Evolutionary conservation across 2,329 filamentous ascomycete genomes (phyloP).

Genomic region (Microcyclosporella mali): DNA sequence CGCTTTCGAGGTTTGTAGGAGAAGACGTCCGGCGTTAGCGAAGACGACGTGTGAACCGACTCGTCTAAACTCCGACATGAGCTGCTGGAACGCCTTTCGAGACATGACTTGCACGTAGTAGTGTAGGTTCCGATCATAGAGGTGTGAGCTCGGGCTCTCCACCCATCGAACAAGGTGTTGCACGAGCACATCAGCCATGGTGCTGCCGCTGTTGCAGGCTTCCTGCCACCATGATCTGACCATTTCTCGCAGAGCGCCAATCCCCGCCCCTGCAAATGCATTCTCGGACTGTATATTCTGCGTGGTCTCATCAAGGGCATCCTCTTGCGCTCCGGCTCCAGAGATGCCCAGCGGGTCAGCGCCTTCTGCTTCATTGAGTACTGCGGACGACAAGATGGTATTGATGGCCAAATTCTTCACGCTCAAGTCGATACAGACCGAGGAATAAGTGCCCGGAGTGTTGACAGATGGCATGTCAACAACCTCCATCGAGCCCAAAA

Average conservation of each 20-base stretch:
- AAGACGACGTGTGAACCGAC: slow-evolving; percentile 96
- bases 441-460: slow-evolving; percentile 86
- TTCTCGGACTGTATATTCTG: slow-evolving; percentile 76
- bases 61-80: slow-evolving; percentile 93
- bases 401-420: slow-evolving; percentile 95
- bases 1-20: slow-evolving; percentile 92
- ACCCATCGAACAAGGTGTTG: slow-evolving; percentile 97
- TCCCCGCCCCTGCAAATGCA: slow-evolving; percentile 85
- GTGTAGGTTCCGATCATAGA: slow-evolving; percentile 90
- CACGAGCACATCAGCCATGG: slow-evolving; percentile 96
- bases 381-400: slow-evolving; percentile 89
- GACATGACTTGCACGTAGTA: slow-evolving; percentile 99
- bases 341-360: slow-evolving; percentile 83
- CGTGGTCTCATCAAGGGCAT: slow-evolving; percentile 54
- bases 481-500: slow-evolving; percentile 76
- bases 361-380: slow-evolving; percentile 94
- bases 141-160: slow-evolving; percentile 82
- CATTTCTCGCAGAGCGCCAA: slow-evolving; percentile 91
- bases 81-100: slow-evolving; percentile 89
- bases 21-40: slow-evolving; percentile 78
- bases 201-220: slow-evolving; percentile 68
- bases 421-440: slow-evolving; percentile 91
- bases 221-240: slow-evolving; percentile 98
- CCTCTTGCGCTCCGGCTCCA: slow-evolving; percentile 58
- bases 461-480: slow-evolving; percentile 84